Evolutionary conservation across 2,329 filamentous ascomycete species (phyloP), one percentile per base, ranked within the genome.

Genomic region (Exophiala calicioides): DNA sequence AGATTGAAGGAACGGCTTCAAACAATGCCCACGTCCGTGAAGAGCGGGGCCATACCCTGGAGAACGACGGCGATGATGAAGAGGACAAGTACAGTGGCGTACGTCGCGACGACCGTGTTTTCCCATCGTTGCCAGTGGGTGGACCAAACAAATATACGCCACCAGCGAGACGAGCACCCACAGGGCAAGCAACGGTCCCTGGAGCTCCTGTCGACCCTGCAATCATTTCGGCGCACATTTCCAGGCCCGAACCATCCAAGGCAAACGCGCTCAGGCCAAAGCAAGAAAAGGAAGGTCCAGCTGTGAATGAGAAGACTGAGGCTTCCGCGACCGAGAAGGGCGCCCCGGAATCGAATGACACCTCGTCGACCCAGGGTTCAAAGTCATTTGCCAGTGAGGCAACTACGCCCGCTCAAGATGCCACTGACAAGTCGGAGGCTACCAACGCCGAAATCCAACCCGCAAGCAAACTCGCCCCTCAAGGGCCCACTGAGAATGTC

Each of bases 81-180:
- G 93, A 98, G 71, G 90, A 94, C 64, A 96, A 93, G 65, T 97
- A 97, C 70, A 96, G 90, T 63, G 91, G 91, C 64, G 93, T 98
- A 44, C 85, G 85, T 53, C 84, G 91, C 55, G 84, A 87, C 30
- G 62, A 66, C 30, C 62, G 63, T 45, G 38, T 42, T 20, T 86
- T 86, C 59, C 80, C 85, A 4, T 78, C 85, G n/a, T 74, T 94
- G 23, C 65, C 73, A 20, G 77, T 75, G 47, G 75, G 78, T 7
- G 74, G 76, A 42, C 67, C 77, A 16, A 82, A 82, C 68, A 91
- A 88, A 67, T 98, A 98, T 66, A 95, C 86, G 0, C 91, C 93
- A 24, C 93, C 93, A 3, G 91, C 88, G 13, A 81, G 88, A 66
- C 82, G 93, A 58, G 86, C 90, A 6, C 88, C 88, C 13, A 81